Conservation (phyloP, 352 stramenopile species). For the Pythium coloratum region DNA sequence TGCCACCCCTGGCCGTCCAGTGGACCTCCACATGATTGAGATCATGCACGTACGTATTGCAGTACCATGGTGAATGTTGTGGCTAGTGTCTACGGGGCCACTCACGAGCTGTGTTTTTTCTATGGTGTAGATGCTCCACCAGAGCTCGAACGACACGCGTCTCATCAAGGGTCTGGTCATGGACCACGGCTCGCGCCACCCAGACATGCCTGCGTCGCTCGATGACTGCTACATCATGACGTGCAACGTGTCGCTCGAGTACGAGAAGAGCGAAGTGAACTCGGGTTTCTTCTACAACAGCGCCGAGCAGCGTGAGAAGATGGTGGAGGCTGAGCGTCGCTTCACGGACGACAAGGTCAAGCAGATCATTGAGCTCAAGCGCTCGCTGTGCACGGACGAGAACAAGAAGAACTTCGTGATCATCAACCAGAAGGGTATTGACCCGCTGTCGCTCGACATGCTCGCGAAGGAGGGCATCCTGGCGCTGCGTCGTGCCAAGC, state of each 20-base stretch:
- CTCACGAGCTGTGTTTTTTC: not conserved
- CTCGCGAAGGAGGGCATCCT: constrained; percentile 99
- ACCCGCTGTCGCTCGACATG: constrained; percentile 98
- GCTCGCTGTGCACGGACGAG: constrained; percentile 93
- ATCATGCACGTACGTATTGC: constrained; percentile 92
- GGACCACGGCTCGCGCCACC: constrained; percentile 98
- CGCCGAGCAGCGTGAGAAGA: constrained; percentile 98
- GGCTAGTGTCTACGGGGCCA: not conserved
- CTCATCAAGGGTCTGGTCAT: constrained; percentile 96
- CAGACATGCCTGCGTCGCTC: constrained; percentile 97
- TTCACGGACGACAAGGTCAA: constrained; percentile 97
- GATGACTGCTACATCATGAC: constrained; percentile 99
- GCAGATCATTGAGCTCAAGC: constrained; percentile 99
- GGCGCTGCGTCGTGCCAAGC: constrained; percentile 97
- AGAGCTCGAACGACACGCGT: constrained; percentile 92
- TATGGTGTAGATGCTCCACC: constrained; percentile 93
- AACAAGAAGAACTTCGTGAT: constrained; percentile 98
- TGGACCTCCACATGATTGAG: constrained; percentile 99
- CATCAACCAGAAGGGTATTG: constrained; percentile 99
- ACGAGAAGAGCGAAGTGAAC: constrained; percentile 99
- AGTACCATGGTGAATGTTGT: not conserved
- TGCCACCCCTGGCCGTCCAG: constrained; percentile 70
- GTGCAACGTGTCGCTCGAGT: constrained; percentile 99
- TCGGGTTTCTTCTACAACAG: constrained; percentile 98
- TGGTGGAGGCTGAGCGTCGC: constrained; percentile 93